phyloP scores from a whole-genome alignment of 2,329 filamentous ascomycete genomes.

The Sporothrix globosa region DNA sequence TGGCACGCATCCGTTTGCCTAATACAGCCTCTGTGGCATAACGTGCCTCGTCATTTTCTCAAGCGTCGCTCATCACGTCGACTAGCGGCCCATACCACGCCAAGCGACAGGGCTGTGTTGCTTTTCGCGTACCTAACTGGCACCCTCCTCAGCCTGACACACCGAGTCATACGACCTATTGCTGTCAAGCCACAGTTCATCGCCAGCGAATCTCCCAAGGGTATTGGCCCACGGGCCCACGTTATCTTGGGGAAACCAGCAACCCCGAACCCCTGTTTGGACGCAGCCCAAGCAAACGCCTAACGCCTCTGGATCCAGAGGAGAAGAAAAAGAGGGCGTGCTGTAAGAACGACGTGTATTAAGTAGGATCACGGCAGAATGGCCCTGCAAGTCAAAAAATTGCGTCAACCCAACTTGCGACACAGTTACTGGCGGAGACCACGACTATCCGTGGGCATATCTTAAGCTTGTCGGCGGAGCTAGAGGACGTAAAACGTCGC shows the following conservation, averaged over 20 bases:
- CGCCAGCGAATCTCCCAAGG: slow-evolving; percentile 26
- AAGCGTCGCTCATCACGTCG: no score
- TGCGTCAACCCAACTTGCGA: slow-evolving; percentile 12
- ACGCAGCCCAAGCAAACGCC: slow-evolving; percentile 21
- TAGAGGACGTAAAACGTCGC: slow-evolving; percentile 20
- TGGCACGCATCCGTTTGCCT: slow-evolving; percentile 16
- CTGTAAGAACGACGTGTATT: background rate
- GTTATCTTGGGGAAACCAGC: background rate
- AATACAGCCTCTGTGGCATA: background rate
- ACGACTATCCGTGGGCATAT: slow-evolving; percentile 20
- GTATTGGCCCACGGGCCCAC: slow-evolving; percentile 23
- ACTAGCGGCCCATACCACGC: no score
- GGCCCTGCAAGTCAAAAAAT: background rate
- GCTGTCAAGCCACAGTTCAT: slow-evolving; percentile 12
- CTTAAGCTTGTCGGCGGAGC: slow-evolving; percentile 10
- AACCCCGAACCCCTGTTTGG: background rate
- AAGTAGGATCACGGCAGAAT: slow-evolving; percentile 3
- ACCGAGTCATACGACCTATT: slow-evolving; percentile 12
- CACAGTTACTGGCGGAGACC: slow-evolving; percentile 4
- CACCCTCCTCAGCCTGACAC: background rate
- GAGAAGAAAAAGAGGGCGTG: background rate
- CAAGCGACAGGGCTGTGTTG: no score
- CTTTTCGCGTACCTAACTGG: no score
- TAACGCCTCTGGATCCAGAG: background rate
- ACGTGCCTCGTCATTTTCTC: no score